Percentiles rank a stretch among this genome's conserved stretches.
phyloP scores from a whole-genome alignment of 805 yeast species.

The Zygoascus tannicola region DNA sequence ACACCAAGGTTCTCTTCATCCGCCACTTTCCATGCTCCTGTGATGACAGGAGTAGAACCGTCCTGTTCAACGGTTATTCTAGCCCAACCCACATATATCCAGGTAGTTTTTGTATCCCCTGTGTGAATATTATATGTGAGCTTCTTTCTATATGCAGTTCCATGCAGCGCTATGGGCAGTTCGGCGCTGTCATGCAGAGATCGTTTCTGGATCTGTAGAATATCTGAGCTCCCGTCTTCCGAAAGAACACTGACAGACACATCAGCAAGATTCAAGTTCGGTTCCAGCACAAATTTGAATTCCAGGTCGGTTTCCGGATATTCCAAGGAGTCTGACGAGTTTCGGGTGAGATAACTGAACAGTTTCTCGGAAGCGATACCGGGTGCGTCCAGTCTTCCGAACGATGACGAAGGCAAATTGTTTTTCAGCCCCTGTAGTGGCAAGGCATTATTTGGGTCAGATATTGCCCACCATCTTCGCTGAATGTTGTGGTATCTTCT shows the following conservation, averaged over 20 bases:
- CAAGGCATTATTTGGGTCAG: conserved; percentile 19
- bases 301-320: conserved; percentile 14
- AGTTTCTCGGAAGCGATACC: conserved; percentile 15
- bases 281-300: conserved; percentile 19
- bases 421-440: neutral
- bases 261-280: conserved; percentile 9
- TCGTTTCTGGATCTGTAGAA: conserved; percentile 8
- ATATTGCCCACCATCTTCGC: conserved; percentile 23
- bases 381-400: neutral
- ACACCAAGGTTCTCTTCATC: conserved; percentile 25
- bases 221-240: conserved; percentile 12
- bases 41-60: conserved; percentile 12
- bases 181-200: neutral
- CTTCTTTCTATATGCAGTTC: conserved; percentile 23
- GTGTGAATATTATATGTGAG: conserved; percentile 8
- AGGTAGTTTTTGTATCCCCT: conserved; percentile 11
- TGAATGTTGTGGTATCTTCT: conserved; percentile 17
- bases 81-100: conserved; percentile 27
- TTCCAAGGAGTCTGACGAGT: conserved; percentile 16
- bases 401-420: neutral
- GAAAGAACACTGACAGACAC: conserved; percentile 8
- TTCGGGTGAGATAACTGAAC: conserved; percentile 18
- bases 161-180: conserved; percentile 15
- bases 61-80: conserved; percentile 19
- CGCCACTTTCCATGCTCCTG: conserved; percentile 27